Base-by-base conservation (phyloP, 73 alveolate species). In the Paramecium octaurelia region DNA sequence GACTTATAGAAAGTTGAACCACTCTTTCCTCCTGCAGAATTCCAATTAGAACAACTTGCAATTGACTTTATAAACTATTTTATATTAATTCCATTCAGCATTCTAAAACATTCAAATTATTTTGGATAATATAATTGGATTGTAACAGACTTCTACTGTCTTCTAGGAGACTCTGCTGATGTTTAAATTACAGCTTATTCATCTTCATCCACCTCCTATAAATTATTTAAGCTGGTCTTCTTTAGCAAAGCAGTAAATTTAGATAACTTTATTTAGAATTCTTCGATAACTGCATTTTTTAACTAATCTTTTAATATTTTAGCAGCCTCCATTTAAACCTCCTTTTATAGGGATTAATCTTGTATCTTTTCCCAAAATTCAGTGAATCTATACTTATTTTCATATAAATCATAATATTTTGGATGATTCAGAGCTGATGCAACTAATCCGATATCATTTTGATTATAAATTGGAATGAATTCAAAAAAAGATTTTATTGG, bases 71-170 rank as follows among this genome's bases (percentile, higher is more conserved):
- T 80, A 43, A 80, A 80, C 29, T 24, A 7, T 27, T 80, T 24
- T 21, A 80, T 18, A 8, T 34, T 31, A 23, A 80, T 80, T 43
- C 57, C 43, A 80, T 80, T 80, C 16, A 80, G 8, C 16, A 24
- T 24, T 80, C 91, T 80, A 31, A 80, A 23, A 10, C 91, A 80
- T 80, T 80, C 91, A 80, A 80, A 80, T 80, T 80, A 44, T 80
- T 23, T 80, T 12, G 91, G 91, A 48, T 80, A 80, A 80, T 43
- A 80, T 10, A 44, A 46, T 44, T 80, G 21, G 12, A 73, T 34
- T 14, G 68, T 34, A 10, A 73, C 21, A 29, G 12, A 14, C 20
- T 38, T 73, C 0, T 21, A 64, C 8, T 21, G 46, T 64, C 10
- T 64, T 64, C 84, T 64, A 14, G 84, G 84, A 14, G 84, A 64